Evolutionary conservation across 768 basidiomycete genomes (phyloP).

Genomic region (Boletus rex-veris): DNA sequence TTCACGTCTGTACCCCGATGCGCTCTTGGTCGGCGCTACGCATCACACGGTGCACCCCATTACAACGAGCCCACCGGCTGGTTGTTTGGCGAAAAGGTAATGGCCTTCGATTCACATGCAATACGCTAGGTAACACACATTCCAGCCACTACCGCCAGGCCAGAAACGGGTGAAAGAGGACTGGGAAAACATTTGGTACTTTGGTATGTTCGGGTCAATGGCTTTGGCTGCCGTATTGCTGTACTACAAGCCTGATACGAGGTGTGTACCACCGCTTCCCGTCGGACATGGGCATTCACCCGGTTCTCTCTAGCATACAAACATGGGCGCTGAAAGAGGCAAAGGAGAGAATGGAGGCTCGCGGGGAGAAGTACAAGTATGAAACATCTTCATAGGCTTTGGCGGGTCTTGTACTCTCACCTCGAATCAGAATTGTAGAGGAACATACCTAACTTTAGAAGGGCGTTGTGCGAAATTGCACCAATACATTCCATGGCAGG

Average conservation of each 20-base stretch:
- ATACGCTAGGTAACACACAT: neutral
- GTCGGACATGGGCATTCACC: constrained; percentile 1
- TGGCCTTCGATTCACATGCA: neutral
- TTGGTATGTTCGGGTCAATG: constrained; percentile 90
- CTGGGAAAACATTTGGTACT: constrained; percentile 90
- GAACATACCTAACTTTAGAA: neutral
- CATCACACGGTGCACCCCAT: constrained; percentile 74
- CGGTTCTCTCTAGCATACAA: constrained; percentile 60
- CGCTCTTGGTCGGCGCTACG: constrained; percentile 44
- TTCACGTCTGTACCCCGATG: constrained; percentile 21
- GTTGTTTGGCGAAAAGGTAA: constrained; percentile 87
- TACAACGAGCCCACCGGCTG: constrained; percentile 88
- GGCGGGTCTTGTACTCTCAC: constrained; percentile 1
- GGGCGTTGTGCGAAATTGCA: too few relatives aligned
- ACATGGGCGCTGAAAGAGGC: constrained; percentile 91
- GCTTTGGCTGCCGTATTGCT: constrained; percentile 68
- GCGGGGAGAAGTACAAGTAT: constrained; percentile 88
- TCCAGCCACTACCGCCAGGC: constrained; percentile 70
- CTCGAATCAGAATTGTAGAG: neutral
- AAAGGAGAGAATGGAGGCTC: constrained; percentile 84
- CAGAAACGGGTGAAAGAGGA: constrained; percentile 84
- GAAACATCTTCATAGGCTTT: constrained; percentile 46
- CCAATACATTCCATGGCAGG: too few relatives aligned
- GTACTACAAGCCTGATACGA: constrained; percentile 93
- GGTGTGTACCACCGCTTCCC: constrained; percentile 44